Evolutionary conservation across 169 alveolate species (phyloP).

Genomic region (Neospora caninum): DNA sequence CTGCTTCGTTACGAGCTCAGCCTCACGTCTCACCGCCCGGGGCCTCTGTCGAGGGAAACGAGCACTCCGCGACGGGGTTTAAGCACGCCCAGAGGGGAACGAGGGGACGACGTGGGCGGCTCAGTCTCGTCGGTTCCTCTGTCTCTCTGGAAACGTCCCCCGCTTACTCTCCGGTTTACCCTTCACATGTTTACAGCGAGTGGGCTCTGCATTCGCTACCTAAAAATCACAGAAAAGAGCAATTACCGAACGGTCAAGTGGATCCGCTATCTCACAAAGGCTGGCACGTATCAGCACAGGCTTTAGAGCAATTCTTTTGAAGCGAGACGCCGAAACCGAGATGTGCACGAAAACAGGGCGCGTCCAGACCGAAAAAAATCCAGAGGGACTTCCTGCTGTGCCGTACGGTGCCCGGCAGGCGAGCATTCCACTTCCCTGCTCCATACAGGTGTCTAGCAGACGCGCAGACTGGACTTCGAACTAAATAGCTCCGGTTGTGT

Average conservation of each 20-base stretch:
- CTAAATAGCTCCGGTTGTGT: too few relatives aligned
- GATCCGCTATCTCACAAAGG: slow-evolving; percentile 92
- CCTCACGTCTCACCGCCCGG: slow-evolving; percentile 72
- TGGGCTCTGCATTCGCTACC: slow-evolving; percentile 90
- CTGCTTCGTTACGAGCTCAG: slow-evolving; percentile 71
- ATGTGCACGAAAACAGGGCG: too few relatives aligned
- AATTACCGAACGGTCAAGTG: slow-evolving; percentile 90
- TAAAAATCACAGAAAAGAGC: slow-evolving; percentile 83
- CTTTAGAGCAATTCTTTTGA: slow-evolving; percentile 65
- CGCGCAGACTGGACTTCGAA: too few relatives aligned
- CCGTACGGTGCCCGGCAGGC: too few relatives aligned
- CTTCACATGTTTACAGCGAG: slow-evolving; percentile 93
- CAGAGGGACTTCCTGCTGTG: too few relatives aligned
- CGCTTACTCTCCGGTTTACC: slow-evolving; percentile 88
- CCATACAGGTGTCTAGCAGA: too few relatives aligned
- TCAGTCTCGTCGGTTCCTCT: slow-evolving; percentile 29
- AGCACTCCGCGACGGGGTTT: background rate
- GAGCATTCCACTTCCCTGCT: too few relatives aligned
- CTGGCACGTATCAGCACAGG: slow-evolving; percentile 91
- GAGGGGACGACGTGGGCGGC: background rate
- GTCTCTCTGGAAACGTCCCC: slow-evolving; percentile 87
- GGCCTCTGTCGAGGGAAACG: slow-evolving; percentile 36
- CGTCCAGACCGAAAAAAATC: too few relatives aligned
- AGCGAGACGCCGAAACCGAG: too few relatives aligned
- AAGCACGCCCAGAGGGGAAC: background rate